Base-by-base conservation (phyloP, 441 rosid species). In the Viola pubescens region DNA sequence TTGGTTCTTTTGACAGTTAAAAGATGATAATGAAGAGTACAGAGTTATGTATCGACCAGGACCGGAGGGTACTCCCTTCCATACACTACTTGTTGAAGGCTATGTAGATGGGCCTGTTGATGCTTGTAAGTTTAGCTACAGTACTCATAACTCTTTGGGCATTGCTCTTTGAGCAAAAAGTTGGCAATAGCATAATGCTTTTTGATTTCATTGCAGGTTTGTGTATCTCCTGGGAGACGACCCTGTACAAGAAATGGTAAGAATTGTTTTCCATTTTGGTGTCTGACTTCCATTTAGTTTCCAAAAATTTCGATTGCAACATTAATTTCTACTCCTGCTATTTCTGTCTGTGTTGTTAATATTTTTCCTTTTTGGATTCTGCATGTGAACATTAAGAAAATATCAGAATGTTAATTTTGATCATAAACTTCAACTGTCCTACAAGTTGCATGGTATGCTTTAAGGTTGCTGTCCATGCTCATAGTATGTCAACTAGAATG, bases 31-130 rank as follows among this genome's bases (percentile, higher is more conserved):
- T 66, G 91, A 88, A 74, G 95, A 90, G 67, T 85, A 73, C 55
- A 87, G 97, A 53, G 95, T 94, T 55, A 94, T 94, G 99, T 94
- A 90, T 68, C 90, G 89, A 54, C 88, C 82, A 82, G 98, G 98
- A 77, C 85, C 81, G 37, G 72, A 80, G 62, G 97, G 95, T 48
- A 82, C 85, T 66, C 94, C 94, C 2, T 80, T 82, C 73, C 95
- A 94, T 47, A 80, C 87, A 5, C 74, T 94, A 64, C 97, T 94
- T 13, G 97, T 82, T 48, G 99, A 94, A 82, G 99, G 99, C 72
- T 88, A 78, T 72, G 77, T 90, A 7, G 94, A 94, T 53, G 99
- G 87, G 5, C 81, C 96, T 16, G 40, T 90, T 4, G 94, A 94
- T 76, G 66, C 73, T 59, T 88, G 99, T 90, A 82, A 77, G 97